These are phyloP conservation scores for Porphyrellus cyaneotinctus DNA, from an alignment of 768 basidiomycete species.

Conservation along the genomic window DNA sequence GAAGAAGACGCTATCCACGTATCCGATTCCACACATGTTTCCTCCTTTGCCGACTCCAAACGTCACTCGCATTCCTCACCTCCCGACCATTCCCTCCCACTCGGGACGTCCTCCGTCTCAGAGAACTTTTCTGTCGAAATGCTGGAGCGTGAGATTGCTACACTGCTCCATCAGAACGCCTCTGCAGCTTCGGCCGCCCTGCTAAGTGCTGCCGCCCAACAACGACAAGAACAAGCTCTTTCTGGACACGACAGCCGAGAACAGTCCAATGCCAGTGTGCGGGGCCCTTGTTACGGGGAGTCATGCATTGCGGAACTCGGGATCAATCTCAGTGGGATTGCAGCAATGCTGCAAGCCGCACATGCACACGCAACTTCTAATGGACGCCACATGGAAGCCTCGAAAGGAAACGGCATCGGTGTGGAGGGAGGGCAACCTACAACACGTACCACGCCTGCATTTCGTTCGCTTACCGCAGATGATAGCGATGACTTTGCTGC, in stretches of 20 bases:
- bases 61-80: constrained; percentile 17
- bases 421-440: constrained; percentile 43
- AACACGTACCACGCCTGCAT: constrained; percentile 72
- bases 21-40: constrained; percentile 31
- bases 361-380: constrained; percentile 55
- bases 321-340: constrained; percentile 59
- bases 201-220: constrained; percentile 63
- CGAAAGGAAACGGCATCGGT: constrained; percentile 45
- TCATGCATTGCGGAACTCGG: constrained; percentile 39
- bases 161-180: constrained; percentile 69
- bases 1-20: constrained; percentile 27
- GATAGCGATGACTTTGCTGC: constrained; percentile 23
- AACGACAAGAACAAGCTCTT: constrained; percentile 48
- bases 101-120: constrained; percentile 36
- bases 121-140: constrained; percentile 64
- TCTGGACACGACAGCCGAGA: constrained; percentile 36
- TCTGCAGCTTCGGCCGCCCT: constrained; percentile 64
- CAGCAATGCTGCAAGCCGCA: constrained; percentile 77
- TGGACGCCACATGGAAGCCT: constrained; percentile 43
- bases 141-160: constrained; percentile 75
- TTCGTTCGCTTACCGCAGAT: constrained; percentile 70
- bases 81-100: constrained; percentile 34
- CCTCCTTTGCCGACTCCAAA: constrained; percentile 21
- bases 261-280: constrained; percentile 18
- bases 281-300: constrained; percentile 8